A percentile compares a stretch with the other conserved stretches of the same genome.
These are phyloP conservation scores for Mimosa pudica DNA, from an alignment of 306 rosid species.

Conservation along the genomic window DNA sequence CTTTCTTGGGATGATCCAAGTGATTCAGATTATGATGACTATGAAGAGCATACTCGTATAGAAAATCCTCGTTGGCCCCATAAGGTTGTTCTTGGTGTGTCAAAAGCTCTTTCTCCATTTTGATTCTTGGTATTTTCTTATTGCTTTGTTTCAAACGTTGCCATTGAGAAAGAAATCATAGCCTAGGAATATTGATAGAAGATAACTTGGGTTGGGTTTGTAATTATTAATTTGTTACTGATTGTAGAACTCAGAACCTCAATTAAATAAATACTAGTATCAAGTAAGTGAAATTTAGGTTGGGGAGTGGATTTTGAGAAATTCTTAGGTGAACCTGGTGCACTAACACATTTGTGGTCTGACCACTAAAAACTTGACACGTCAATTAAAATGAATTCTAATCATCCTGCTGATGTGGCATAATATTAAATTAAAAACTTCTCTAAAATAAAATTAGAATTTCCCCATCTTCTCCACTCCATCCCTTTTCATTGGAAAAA, in stretches of 20 bases:
- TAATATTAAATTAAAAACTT: no score
- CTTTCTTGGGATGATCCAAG: conserved; percentile 41
- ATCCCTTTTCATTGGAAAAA: no score
- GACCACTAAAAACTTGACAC: no score
- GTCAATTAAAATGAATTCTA: no score
- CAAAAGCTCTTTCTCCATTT: conserved; percentile 81
- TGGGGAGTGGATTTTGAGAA: not conserved
- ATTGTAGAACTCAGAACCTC: not conserved
- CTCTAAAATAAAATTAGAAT: no score
- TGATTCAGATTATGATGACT: conserved; percentile 47
- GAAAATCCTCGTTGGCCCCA: conserved; percentile 71
- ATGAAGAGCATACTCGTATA: conserved; percentile 33
- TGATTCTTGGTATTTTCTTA: conserved; percentile 70
- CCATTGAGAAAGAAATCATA: conserved; percentile 47
- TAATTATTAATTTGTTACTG: conserved; percentile 42
- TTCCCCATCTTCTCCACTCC: no score
- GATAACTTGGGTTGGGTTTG: conserved; percentile 29
- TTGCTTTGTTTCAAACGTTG: conserved; percentile 74
- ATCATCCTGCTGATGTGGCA: no score
- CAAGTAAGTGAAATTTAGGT: not conserved
- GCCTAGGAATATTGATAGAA: conserved; percentile 37
- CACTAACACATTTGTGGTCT: no score
- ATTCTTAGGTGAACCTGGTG: no score
- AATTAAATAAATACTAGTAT: not conserved
- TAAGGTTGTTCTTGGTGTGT: conserved; percentile 88